Evolutionary conservation across 352 stramenopile species (phyloP).

Genomic region (Phytophthora sansomeana): DNA sequence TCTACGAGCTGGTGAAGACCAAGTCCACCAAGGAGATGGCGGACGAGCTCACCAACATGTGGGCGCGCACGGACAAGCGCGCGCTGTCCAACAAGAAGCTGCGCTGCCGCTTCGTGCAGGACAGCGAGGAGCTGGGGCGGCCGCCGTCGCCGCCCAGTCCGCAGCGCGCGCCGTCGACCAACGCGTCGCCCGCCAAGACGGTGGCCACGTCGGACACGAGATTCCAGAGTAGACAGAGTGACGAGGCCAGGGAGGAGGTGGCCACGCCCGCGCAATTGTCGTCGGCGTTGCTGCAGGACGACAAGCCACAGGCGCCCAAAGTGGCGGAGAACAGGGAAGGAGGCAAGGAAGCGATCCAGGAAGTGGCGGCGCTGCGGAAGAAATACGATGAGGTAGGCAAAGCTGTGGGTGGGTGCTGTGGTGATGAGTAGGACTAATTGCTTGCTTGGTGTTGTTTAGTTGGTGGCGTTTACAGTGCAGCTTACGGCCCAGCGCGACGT

Average conservation of each 20-base stretch:
- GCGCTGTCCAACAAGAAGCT: conserved; percentile 90
- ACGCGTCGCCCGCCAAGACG: conserved; percentile 28
- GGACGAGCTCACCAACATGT: conserved; percentile 90
- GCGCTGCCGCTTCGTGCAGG: conserved; percentile 84
- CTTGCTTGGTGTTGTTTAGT: conserved; percentile 37
- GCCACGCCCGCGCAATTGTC: conserved; percentile 62
- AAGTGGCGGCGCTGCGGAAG: conserved; percentile 79
- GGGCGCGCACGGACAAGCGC: conserved; percentile 81
- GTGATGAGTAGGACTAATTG: conserved; percentile 8
- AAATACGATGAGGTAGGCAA: conserved; percentile 89
- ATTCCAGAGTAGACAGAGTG: conserved; percentile 24
- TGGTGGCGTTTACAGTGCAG: conserved; percentile 90
- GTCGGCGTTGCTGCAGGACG: conserved; percentile 69
- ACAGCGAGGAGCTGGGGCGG: conserved; percentile 33
- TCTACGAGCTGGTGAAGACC: conserved; percentile 88
- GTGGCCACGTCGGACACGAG: conserved; percentile 18
- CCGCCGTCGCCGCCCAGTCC: conserved; percentile 25
- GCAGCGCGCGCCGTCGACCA: conserved; percentile 7
- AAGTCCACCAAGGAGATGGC: conserved; percentile 90
- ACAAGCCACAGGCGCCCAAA: conserved; percentile 34
- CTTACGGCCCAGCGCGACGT: conserved; percentile 87
- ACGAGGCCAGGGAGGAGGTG: conserved; percentile 37
- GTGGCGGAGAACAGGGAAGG: conserved; percentile 38
- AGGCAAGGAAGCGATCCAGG: conserved; percentile 62
- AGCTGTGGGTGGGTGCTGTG: not conserved